Evolutionary conservation across 441 rosid genomes (phyloP).

Genomic region (Pelargonium myrrhifolium): DNA sequence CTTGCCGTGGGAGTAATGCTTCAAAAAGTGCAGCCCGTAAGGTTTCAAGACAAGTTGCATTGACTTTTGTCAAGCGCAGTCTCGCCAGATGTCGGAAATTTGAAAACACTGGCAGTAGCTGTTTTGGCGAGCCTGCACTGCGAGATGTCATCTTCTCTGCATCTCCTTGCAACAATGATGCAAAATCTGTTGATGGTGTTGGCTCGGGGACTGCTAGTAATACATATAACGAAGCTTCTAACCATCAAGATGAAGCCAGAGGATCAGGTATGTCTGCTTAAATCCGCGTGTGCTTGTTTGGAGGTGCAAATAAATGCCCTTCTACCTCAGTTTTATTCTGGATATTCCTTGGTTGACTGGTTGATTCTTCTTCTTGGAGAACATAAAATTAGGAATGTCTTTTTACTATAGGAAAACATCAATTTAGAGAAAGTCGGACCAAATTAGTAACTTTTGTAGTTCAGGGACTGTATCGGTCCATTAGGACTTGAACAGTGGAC

Average conservation of each 20-base stretch:
- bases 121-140: conserved; percentile 47
- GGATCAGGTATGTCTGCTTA: conserved; percentile 27
- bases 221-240: conserved; percentile 22
- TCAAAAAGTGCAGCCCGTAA: conserved; percentile 34
- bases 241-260: conserved; percentile 15
- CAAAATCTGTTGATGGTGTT: conserved; percentile 21
- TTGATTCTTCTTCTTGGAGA: neutral
- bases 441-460: neutral
- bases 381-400: too few species aligned
- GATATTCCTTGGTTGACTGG: neutral
- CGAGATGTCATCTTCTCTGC: conserved; percentile 37
- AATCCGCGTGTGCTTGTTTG: neutral
- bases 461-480: neutral
- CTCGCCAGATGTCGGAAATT: conserved; percentile 50
- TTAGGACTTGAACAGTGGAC: neutral
- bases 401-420: neutral
- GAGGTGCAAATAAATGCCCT: neutral
- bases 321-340: neutral
- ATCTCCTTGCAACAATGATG: conserved; percentile 23
- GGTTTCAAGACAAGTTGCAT: conserved; percentile 48
- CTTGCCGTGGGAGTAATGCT: conserved; percentile 39
- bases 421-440: neutral
- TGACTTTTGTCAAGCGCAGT: conserved; percentile 43
- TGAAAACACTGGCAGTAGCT: conserved; percentile 48
- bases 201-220: conserved; percentile 16